Percentiles rank a stretch among this genome's conserved stretches.
Evolutionary conservation across 1,139 yeast species (phyloP).

Genomic region (Candida sojae): DNA sequence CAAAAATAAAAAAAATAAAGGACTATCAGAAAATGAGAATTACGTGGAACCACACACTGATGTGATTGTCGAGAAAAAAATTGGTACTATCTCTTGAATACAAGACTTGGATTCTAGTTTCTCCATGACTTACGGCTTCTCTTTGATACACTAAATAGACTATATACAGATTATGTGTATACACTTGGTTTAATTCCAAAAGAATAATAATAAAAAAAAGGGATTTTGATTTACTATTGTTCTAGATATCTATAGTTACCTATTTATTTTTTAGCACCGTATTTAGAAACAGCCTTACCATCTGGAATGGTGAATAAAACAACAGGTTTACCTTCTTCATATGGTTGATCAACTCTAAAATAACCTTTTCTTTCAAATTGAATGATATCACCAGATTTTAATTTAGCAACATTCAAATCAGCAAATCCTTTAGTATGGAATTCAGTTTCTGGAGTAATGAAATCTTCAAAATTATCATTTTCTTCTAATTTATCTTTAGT

Average conservation of each 20-base stretch:
- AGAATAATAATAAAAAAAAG: no score
- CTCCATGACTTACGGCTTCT: no score
- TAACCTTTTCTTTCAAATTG: constrained; percentile 98
- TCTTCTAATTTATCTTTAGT: constrained; percentile 96
- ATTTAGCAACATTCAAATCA: constrained; percentile 72
- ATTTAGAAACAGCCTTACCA: constrained; percentile 85
- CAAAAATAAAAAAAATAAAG: no score
- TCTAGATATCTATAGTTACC: constrained; percentile 1
- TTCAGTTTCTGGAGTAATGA: constrained; percentile 85
- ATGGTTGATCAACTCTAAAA: constrained; percentile 75
- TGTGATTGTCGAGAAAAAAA: no score
- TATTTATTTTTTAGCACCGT: constrained; percentile 57
- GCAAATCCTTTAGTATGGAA: constrained; percentile 80
- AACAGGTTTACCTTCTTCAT: constrained; percentile 59
- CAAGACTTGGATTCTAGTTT: no score
- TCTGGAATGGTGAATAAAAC: constrained; percentile 95
- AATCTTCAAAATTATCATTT: constrained; percentile 91
- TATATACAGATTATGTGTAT: no score
- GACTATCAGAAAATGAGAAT: no score
- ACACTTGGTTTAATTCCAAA: no score
- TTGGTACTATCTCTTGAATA: no score
- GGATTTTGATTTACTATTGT: not conserved
- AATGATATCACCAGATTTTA: constrained; percentile 84
- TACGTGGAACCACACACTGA: no score
- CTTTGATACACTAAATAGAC: no score